phyloP scores from a whole-genome alignment of 2,329 filamentous ascomycete species.

The Microsporum ferrugineum region DNA sequence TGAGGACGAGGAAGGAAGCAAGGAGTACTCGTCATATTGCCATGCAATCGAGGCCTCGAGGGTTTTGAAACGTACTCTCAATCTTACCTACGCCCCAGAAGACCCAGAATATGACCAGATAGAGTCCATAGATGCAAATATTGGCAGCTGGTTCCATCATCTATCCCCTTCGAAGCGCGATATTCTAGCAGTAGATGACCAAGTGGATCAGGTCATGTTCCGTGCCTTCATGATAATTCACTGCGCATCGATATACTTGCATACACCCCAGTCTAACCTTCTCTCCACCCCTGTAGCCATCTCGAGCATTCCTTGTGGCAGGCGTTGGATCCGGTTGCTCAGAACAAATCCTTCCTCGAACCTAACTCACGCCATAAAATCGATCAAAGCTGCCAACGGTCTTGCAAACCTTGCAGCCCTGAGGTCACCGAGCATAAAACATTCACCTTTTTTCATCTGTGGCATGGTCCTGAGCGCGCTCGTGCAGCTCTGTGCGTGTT shows the following conservation, averaged over 20 bases:
- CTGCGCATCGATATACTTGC: slow-evolving; percentile 56
- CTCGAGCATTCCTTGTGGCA: slow-evolving; percentile 39
- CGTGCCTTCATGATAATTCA: slow-evolving; percentile 72
- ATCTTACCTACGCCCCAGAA: slow-evolving; percentile 28
- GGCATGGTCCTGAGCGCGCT: slow-evolving; percentile 67
- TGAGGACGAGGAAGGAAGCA: slow-evolving; percentile 48
- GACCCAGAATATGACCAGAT: slow-evolving; percentile 43
- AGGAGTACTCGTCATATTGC: slow-evolving; percentile 67
- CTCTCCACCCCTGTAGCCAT: slow-evolving; percentile 42
- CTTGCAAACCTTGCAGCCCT: slow-evolving; percentile 62
- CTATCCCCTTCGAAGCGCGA: slow-evolving; percentile 61
- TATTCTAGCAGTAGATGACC: slow-evolving; percentile 56
- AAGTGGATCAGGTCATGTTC: slow-evolving; percentile 81
- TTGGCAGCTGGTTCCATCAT: slow-evolving; percentile 68
- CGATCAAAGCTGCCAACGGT: slow-evolving; percentile 64
- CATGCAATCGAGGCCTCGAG: slow-evolving; percentile 74
- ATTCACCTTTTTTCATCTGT: slow-evolving; percentile 77
- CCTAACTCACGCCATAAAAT: slow-evolving; percentile 60
- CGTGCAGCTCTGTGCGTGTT: slow-evolving; percentile 72
- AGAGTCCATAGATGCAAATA: slow-evolving; percentile 46
- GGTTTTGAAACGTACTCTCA: slow-evolving; percentile 65
- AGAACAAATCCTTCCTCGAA: slow-evolving; percentile 33
- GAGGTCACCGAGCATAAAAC: slow-evolving; percentile 49
- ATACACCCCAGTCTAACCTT: slow-evolving; percentile 67
- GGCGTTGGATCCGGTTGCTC: slow-evolving; percentile 28